Percentiles rank a stretch among this genome's conserved stretches.
Evolutionary conservation across 345 rosid species (phyloP).

Genomic region (Arabidopsis suecica): DNA sequence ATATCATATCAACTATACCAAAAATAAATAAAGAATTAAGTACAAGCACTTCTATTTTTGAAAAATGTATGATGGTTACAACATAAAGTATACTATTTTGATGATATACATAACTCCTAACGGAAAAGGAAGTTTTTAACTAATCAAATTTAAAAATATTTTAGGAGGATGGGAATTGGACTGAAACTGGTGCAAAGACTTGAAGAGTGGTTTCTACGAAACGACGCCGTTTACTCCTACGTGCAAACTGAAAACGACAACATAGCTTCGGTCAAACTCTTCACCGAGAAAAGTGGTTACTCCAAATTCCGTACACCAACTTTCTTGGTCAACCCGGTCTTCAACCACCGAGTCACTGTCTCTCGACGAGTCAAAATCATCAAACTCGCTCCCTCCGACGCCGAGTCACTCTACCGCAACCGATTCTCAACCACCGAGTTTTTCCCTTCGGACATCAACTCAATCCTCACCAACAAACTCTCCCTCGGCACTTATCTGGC

Average conservation of each 20-base stretch:
- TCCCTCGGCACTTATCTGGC: conserved; percentile 84
- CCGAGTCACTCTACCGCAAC: conserved; percentile 73
- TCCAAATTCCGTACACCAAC: conserved; percentile 88
- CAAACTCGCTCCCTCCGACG: conserved; percentile 57
- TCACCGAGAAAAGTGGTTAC: conserved; percentile 91
- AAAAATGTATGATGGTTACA: conserved; percentile 18
- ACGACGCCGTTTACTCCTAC: conserved; percentile 88
- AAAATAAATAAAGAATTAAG: neutral
- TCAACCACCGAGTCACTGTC: conserved; percentile 69
- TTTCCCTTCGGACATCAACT: conserved; percentile 90
- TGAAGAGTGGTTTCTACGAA: conserved; percentile 83
- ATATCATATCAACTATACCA: neutral
- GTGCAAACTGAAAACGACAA: conserved; percentile 96
- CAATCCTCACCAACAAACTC: conserved; percentile 77
- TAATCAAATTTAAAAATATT: neutral
- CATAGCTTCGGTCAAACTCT: conserved; percentile 80
- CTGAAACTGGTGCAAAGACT: conserved; percentile 62
- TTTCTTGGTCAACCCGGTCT: conserved; percentile 88
- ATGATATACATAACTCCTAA: conserved; percentile 36
- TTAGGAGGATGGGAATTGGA: conserved; percentile 95
- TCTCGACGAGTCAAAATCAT: conserved; percentile 58
- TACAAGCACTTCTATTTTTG: neutral
- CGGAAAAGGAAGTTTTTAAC: conserved; percentile 20
- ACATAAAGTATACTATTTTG: conserved; percentile 18
- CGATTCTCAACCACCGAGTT: conserved; percentile 91